Percentiles rank a stretch among this genome's conserved stretches.
Evolutionary conservation across 2,329 filamentous ascomycete species (phyloP).

Genomic region (Pyrenophora teres): DNA sequence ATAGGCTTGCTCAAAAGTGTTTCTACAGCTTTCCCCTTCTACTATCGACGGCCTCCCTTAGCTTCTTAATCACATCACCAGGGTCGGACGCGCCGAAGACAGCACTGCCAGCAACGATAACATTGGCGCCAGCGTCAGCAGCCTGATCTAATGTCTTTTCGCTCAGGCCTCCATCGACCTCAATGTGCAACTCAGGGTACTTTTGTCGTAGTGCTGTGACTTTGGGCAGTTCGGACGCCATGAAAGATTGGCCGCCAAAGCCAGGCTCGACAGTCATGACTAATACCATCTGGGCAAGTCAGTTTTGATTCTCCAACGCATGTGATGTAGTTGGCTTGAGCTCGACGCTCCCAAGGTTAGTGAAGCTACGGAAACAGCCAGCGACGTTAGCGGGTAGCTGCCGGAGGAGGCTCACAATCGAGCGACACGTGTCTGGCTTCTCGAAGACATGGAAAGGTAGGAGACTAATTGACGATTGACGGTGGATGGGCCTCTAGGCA

Average conservation of each 20-base stretch:
- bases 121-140: conserved; percentile 93
- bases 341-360: neutral
- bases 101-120: conserved; percentile 95
- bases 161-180: conserved; percentile 92
- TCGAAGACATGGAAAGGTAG: conserved; percentile 19
- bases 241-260: conserved; percentile 98
- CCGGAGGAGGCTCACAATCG: neutral
- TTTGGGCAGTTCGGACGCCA: conserved; percentile 94
- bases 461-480: conserved; percentile 25
- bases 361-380: too few relatives aligned
- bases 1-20: too few relatives aligned
- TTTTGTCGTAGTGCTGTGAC: conserved; percentile 79
- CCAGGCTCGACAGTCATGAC: conserved; percentile 98
- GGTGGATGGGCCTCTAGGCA: conserved; percentile 9
- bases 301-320: conserved; percentile 7
- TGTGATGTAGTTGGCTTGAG: conserved; percentile 6
- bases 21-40: conserved; percentile 48
- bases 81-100: conserved; percentile 94
- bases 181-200: conserved; percentile 94
- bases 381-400: too few relatives aligned
- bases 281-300: conserved; percentile 78
- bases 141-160: conserved; percentile 90
- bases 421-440: conserved; percentile 20
- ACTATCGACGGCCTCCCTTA: conserved; percentile 79
- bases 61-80: conserved; percentile 78